Evolutionary conservation across 768 basidiomycete species (phyloP), one percentile per base, ranked within the genome.

Genomic region (Tubosaeta sp.): DNA sequence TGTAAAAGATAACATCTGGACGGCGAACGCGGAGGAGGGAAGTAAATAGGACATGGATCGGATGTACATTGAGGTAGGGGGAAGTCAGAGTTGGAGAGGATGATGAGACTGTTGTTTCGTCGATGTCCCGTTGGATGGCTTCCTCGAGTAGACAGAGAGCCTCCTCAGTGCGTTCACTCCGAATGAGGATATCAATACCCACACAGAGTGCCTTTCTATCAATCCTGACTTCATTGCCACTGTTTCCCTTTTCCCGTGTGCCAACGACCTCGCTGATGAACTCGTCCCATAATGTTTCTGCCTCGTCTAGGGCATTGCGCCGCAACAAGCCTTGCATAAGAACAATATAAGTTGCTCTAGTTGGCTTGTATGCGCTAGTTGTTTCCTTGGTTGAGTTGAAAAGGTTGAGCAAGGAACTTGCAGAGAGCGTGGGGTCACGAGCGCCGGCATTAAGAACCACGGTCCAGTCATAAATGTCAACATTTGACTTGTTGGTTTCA

Each of bases 1-100:
- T 59, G 38, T 69, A 69, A 63, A 87, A 84, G 4, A 84, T 75
- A 7, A 77, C 69, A 56, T 87, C 86, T 0, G 85, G 84, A 3
- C 86, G 78, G 27, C 73, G 69, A 18, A 74, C 72, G 19, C 73
- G 73, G 22, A 73, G 71, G 36, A 90, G 71, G 0, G 76, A 56
- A 11, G 66, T 62, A 63, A 84, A 71, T 58, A 83, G 76, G 18
- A 69, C 62, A 56, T 78, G 79, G 40, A 75, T 63, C 1, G 58
- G 63, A 40, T 65, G 61, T 7, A 55, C 58, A 32, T 53, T 63
- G 36, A 66, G 52, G 35, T 51, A 64, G 18, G 55, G 25, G 1
- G 57, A 57, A 3, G 30, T 31, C 1, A 24, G 22, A 1, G 31
- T n/a, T 35, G 22, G 51, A 14, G 44, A 21, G 3, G 35, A 32